Percentiles rank a stretch among this genome's conserved stretches.
phyloP scores from a whole-genome alignment of 257 asterid species.

The Schizonepeta tenuifolia region DNA sequence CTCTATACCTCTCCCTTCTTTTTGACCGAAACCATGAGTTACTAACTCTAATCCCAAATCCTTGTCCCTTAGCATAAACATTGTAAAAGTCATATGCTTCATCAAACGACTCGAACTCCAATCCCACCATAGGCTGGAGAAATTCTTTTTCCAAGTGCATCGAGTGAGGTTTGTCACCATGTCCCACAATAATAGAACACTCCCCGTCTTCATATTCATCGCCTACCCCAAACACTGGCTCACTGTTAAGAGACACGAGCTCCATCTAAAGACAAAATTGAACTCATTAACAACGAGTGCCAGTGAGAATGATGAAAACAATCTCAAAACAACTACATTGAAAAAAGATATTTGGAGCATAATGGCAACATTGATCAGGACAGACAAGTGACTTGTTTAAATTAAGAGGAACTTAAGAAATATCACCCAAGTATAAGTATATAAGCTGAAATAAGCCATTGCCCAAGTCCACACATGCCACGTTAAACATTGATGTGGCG shows the following conservation, averaged over 20 bases:
- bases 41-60: conserved; percentile 69
- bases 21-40: conserved; percentile 72
- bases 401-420: too few relatives aligned
- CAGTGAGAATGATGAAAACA: conserved; percentile 1
- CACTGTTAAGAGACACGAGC: conserved; percentile 57
- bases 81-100: conserved; percentile 66
- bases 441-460: too few relatives aligned
- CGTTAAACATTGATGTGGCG: too few relatives aligned
- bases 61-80: conserved; percentile 60
- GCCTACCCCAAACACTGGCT: conserved; percentile 50
- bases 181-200: conserved; percentile 37
- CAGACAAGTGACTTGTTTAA: neutral
- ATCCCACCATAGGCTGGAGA: conserved; percentile 48
- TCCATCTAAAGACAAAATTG: conserved; percentile 50
- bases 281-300: conserved; percentile 3
- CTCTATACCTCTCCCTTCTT: conserved; percentile 66
- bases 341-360: neutral
- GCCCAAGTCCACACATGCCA: too few relatives aligned
- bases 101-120: conserved; percentile 63
- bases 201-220: conserved; percentile 53
- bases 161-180: conserved; percentile 34
- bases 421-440: too few relatives aligned
- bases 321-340: neutral
- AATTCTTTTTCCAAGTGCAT: conserved; percentile 36
- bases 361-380: conserved; percentile 5